Conservation (phyloP, 345 rosid genomes). For the Eucalyptus erythrocorys region DNA sequence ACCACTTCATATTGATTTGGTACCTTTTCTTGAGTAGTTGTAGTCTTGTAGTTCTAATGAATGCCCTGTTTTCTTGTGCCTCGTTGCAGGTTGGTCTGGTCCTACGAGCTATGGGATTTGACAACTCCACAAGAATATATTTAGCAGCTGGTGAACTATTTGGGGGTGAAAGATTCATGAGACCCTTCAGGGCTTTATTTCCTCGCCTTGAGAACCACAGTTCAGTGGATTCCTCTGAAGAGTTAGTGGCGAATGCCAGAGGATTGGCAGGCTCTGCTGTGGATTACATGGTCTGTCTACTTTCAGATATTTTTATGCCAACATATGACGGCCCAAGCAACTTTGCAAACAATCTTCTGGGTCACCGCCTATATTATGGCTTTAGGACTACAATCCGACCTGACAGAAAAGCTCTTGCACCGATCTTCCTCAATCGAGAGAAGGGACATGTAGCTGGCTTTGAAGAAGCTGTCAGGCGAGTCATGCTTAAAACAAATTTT, state of each 20-base stretch:
- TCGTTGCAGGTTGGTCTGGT: conserved; percentile 79
- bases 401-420: conserved; percentile 86
- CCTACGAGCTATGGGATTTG: conserved; percentile 81
- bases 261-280: conserved; percentile 97
- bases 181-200: conserved; percentile 67
- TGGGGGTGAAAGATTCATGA: conserved; percentile 91
- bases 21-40: not conserved
- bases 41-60: not conserved
- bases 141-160: conserved; percentile 94
- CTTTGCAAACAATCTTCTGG: conserved; percentile 96
- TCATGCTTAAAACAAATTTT: conserved; percentile 79
- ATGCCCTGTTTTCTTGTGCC: not conserved
- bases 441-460: conserved; percentile 55
- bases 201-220: conserved; percentile 93
- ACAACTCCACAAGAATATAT: conserved; percentile 82
- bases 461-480: conserved; percentile 71
- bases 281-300: conserved; percentile 99
- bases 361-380: conserved; percentile 95
- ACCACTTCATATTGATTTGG: not conserved
- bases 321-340: conserved; percentile 99
- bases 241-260: conserved; percentile 38
- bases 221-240: conserved; percentile 72
- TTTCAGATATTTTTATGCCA: conserved; percentile 94
- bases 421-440: conserved; percentile 64
- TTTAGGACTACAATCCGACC: conserved; percentile 95